A percentile compares a stretch with the other conserved stretches of the same genome.
Evolutionary conservation across 805 yeast species (phyloP).

Genomic region (Maudiozyma serrabonitensis): DNA sequence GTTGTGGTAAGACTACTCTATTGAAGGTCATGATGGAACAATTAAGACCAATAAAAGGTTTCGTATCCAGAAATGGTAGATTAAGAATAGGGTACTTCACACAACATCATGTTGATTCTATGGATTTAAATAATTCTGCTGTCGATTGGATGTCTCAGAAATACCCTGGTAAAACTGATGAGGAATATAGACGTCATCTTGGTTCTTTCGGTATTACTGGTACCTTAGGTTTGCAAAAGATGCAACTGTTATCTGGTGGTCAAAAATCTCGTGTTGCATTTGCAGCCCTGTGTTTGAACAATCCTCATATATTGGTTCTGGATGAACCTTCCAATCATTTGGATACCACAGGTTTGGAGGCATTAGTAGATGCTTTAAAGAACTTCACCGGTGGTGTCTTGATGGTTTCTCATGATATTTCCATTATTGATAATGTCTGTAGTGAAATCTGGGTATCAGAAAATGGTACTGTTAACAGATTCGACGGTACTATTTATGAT

Average conservation of each 20-base stretch:
- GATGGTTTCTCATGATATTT: constrained; percentile 97
- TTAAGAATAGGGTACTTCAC: constrained; percentile 94
- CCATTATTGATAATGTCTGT: constrained; percentile 80
- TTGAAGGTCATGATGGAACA: constrained; percentile 78
- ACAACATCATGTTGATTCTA: constrained; percentile 96
- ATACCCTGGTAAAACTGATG: constrained; percentile 90
- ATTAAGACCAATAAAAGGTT: constrained; percentile 66
- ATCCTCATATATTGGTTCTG: constrained; percentile 83
- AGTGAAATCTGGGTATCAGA: constrained; percentile 95
- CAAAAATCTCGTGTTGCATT: constrained; percentile 97
- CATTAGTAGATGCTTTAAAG: constrained; percentile 79
- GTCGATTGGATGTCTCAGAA: constrained; percentile 88
- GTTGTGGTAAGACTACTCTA: constrained; percentile 97
- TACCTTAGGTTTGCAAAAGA: constrained; percentile 81
- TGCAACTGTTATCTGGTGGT: constrained; percentile 89
- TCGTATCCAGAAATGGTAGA: constrained; percentile 70
- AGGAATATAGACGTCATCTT: constrained; percentile 91
- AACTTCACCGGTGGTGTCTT: constrained; percentile 90
- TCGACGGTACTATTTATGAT: constrained; percentile 73
- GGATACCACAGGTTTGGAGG: constrained; percentile 97
- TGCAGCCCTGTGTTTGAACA: constrained; percentile 82
- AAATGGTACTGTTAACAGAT: constrained; percentile 65
- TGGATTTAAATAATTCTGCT: constrained; percentile 79
- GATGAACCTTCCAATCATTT: constrained; percentile 98
- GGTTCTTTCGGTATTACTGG: constrained; percentile 98